Conservation (phyloP, 2,329 filamentous ascomycete species). For the Xylariaceae sp. region DNA sequence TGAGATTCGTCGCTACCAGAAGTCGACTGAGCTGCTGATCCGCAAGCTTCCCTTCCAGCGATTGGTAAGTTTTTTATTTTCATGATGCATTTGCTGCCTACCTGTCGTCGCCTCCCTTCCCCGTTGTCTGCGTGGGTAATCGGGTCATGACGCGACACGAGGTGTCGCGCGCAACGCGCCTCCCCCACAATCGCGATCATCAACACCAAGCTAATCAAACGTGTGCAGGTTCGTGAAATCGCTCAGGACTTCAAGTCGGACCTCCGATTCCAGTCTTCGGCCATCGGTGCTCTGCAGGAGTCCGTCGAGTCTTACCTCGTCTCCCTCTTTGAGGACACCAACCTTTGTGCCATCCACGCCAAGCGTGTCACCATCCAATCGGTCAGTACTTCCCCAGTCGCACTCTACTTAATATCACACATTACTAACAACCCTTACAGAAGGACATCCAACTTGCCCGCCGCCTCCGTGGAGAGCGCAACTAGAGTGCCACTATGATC, state of each 20-base stretch:
- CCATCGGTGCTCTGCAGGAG: constrained; percentile 96
- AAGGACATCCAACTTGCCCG: constrained; percentile 98
- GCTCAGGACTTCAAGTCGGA: constrained; percentile 95
- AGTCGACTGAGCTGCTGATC: constrained; percentile 93
- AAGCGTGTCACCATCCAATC: constrained; percentile 98
- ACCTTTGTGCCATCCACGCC: constrained; percentile 97
- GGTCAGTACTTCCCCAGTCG: constrained; percentile 38
- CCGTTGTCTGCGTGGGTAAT: neutral
- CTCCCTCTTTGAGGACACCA: constrained; percentile 97
- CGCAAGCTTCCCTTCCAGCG: constrained; percentile 98
- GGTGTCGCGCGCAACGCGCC: constrained; percentile 9
- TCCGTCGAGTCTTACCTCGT: constrained; percentile 98
- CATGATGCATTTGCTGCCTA: constrained; percentile 1
- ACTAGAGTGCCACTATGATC: constrained; percentile 54
- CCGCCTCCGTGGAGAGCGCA: constrained; percentile 91
- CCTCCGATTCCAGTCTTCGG: constrained; percentile 96
- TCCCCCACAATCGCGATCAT: neutral
- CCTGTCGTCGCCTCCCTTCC: neutral
- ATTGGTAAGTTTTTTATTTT: constrained; percentile 59
- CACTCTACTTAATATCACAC: neutral
- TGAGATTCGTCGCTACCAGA: constrained; percentile 98
- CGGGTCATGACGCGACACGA: neutral
- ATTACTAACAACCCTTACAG: constrained; percentile 45
- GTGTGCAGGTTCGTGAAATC: constrained; percentile 78
- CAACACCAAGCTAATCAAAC: constrained; percentile 25